Base-by-base conservation (phyloP, 2,329 filamentous ascomycete species). In the Diplodia sapinea region DNA sequence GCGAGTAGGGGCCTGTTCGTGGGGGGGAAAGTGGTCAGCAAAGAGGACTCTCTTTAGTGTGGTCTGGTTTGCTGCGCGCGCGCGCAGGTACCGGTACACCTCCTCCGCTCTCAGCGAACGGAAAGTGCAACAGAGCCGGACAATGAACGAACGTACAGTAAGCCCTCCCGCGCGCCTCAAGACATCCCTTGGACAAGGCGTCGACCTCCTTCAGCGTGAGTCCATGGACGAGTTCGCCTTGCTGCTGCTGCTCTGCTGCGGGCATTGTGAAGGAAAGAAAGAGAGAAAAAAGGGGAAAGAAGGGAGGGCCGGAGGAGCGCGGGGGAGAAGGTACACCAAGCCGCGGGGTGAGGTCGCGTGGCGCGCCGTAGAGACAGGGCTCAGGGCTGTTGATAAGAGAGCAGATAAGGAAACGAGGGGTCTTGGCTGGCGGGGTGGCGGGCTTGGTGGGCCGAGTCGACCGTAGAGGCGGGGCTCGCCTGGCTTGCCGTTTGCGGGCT, bases 151-250 rank as follows among this genome's bases (percentile, higher is more conserved):
- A 82, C 81, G 78, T 81, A 87, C 93, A 96, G 82, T 98, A 97
- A 43, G 94, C 93, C 65, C 83, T 85, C 2, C 83, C 83, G 79
- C 96, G 96, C 69, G 94, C 93, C 6, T 87, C 87, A 65, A 87
- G 83, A 71, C 90, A 89, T 75, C 86, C 83, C 68, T 82, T 78
- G 65, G 85, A 86, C 57, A 97, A 86, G 51, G 83, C 82, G 68
- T 83, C 77, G 76, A 96, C 87, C 77, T 96, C 90, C 59, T 82
- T 77, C 17, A 80, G 76, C 11, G 86, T 88, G 52, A 96, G 82
- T 26, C 82, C 82, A 72, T 83, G 75, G 51, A 51, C 26, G 31
- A 57, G 38, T 6, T 50, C 43, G 36, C 23, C 20, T 23, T 55
- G 33, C 59, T 49, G 38, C 12, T 55, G 23, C 7, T 51, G 59